phyloP scores from a whole-genome alignment of 768 basidiomycete genomes.

The Mycena indigotica region DNA sequence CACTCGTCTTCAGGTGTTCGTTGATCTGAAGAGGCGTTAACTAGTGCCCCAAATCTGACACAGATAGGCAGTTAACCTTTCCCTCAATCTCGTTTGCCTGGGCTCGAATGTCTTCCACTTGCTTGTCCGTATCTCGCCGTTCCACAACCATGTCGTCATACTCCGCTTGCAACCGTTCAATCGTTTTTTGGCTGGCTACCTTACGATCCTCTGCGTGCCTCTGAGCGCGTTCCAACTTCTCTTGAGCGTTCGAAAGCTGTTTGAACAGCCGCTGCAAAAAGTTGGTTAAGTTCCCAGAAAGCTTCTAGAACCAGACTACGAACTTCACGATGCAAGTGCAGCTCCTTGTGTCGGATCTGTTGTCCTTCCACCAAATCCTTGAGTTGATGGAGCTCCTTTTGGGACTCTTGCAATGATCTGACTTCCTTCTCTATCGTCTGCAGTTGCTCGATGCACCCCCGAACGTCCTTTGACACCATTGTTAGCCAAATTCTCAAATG shows the following conservation, averaged over 20 bases:
- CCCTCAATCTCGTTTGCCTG: slow-evolving; percentile 70
- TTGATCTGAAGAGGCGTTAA: slow-evolving; percentile 55
- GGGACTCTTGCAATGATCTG: slow-evolving; percentile 58
- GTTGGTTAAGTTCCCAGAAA: background rate
- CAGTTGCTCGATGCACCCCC: slow-evolving; percentile 73
- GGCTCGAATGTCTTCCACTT: slow-evolving; percentile 72
- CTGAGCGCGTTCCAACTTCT: slow-evolving; percentile 80
- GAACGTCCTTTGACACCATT: too few relatives aligned
- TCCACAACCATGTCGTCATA: slow-evolving; percentile 79
- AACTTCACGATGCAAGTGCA: slow-evolving; percentile 70
- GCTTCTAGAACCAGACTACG: slow-evolving; percentile 14
- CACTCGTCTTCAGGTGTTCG: slow-evolving; percentile 73
- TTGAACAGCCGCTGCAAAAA: slow-evolving; percentile 71
- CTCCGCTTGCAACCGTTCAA: slow-evolving; percentile 75
- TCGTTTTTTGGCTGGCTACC: slow-evolving; percentile 66
- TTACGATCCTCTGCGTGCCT: slow-evolving; percentile 81
- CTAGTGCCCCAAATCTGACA: background rate
- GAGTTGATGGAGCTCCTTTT: slow-evolving; percentile 69
- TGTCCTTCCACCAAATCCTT: slow-evolving; percentile 72
- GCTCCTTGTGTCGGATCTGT: slow-evolving; percentile 72
- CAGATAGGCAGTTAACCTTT: slow-evolving; percentile 45
- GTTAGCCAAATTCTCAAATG: too few relatives aligned
- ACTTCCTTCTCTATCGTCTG: slow-evolving; percentile 72
- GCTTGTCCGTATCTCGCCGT: slow-evolving; percentile 75
- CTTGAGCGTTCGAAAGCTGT: slow-evolving; percentile 78